These are phyloP conservation scores for Centaurea solstitialis DNA, from an alignment of 129 eudicot genomes.

Conservation along the genomic window DNA sequence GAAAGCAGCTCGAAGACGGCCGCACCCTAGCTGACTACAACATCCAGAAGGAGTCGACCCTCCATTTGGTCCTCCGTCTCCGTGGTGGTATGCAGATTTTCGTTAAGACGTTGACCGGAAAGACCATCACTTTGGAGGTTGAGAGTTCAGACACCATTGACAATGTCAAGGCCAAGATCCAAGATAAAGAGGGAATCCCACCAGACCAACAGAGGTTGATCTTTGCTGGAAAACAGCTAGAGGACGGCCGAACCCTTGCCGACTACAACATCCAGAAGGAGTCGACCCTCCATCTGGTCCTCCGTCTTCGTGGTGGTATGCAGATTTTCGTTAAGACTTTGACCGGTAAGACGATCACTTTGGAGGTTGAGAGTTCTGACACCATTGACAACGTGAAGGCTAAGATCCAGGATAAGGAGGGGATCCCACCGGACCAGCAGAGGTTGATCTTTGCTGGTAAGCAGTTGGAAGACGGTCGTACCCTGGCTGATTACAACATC, in stretches of 20 bases:
- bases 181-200: conserved; percentile 48
- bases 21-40: conserved; percentile 36
- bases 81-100: conserved; percentile 50
- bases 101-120: conserved; percentile 43
- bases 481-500: too few species aligned
- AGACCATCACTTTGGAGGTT: conserved; percentile 45
- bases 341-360: neutral
- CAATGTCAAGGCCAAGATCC: conserved; percentile 42
- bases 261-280: conserved; percentile 49
- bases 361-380: too few species aligned
- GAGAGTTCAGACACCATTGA: conserved; percentile 51
- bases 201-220: conserved; percentile 47
- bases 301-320: conserved; percentile 42
- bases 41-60: conserved; percentile 50
- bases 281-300: conserved; percentile 41
- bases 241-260: conserved; percentile 41
- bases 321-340: conserved; percentile 33
- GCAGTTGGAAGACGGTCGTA: too few species aligned
- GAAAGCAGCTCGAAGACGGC: conserved; percentile 42
- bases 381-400: too few species aligned
- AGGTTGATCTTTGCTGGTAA: too few species aligned
- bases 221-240: conserved; percentile 46
- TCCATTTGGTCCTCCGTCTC: conserved; percentile 35
- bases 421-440: too few species aligned
- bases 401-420: too few species aligned